These are phyloP conservation scores for Diaporthe sp. DNA, from an alignment of 2,329 filamentous ascomycete species.

Conservation along the genomic window DNA sequence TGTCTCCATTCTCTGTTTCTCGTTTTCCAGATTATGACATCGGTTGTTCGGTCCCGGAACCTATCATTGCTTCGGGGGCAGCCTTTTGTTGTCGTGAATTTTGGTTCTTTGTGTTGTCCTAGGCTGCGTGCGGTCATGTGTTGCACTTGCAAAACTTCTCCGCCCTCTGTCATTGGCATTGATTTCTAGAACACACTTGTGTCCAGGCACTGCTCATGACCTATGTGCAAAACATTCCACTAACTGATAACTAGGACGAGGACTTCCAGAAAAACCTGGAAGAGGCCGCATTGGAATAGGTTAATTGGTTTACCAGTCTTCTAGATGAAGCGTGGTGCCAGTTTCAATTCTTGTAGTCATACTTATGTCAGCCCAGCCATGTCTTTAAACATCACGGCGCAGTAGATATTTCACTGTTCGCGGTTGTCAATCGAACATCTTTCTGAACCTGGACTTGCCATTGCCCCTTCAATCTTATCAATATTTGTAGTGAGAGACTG, in stretches of 20 bases:
- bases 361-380: neutral
- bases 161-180: no score
- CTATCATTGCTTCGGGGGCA: no score
- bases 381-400: neutral
- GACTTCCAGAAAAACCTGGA: constrained; percentile 20
- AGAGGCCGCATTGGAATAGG: constrained; percentile 29
- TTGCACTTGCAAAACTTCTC: no score
- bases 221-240: neutral
- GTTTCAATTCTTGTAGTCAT: constrained; percentile 14
- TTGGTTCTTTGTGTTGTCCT: no score
- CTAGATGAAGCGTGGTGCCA: neutral
- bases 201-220: no score
- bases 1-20: neutral
- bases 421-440: neutral
- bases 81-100: no score
- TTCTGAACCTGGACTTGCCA: neutral
- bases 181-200: no score
- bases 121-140: no score
- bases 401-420: neutral
- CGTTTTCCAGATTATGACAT: no score
- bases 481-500: neutral
- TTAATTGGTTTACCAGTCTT: neutral
- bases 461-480: neutral
- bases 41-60: neutral
- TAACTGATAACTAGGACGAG: neutral